phyloP scores from a whole-genome alignment of 257 asterid genomes.

The Asclepias syriaca region DNA sequence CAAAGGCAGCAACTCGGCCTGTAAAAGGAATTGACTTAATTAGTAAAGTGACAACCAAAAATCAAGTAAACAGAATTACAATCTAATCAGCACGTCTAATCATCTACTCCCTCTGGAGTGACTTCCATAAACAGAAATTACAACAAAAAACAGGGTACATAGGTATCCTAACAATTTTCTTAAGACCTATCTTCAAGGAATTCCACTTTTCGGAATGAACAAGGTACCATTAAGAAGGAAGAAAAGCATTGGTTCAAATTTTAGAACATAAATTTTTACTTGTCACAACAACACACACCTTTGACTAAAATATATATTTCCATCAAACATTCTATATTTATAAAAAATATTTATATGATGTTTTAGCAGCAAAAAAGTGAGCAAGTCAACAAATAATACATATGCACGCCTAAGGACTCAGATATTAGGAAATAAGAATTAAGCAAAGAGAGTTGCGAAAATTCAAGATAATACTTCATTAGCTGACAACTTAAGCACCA shows the following conservation, averaged over 20 bases:
- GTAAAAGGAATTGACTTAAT: conserved; percentile 7
- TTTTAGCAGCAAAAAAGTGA: not conserved
- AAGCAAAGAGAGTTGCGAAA: no score
- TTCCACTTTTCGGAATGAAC: not conserved
- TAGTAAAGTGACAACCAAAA: conserved; percentile 1
- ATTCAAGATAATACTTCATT: no score
- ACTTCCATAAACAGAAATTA: not conserved
- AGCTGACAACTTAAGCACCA: no score
- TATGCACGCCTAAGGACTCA: no score
- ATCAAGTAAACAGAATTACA: not conserved
- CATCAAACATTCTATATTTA: not conserved
- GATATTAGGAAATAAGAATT: no score
- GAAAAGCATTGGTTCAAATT: not conserved
- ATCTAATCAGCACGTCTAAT: not conserved
- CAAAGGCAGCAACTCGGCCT: conserved; percentile 87
- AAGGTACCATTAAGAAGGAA: not conserved
- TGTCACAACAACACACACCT: not conserved
- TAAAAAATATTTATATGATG: no score
- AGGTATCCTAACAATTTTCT: not conserved
- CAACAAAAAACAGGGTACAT: not conserved
- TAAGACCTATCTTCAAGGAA: not conserved
- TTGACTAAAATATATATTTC: not conserved
- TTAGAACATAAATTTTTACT: not conserved
- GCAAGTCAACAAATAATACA: no score
- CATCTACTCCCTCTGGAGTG: not conserved